Conservation (phyloP, 2,329 filamentous ascomycete genomes). For the Bipolaris zeicola region DNA sequence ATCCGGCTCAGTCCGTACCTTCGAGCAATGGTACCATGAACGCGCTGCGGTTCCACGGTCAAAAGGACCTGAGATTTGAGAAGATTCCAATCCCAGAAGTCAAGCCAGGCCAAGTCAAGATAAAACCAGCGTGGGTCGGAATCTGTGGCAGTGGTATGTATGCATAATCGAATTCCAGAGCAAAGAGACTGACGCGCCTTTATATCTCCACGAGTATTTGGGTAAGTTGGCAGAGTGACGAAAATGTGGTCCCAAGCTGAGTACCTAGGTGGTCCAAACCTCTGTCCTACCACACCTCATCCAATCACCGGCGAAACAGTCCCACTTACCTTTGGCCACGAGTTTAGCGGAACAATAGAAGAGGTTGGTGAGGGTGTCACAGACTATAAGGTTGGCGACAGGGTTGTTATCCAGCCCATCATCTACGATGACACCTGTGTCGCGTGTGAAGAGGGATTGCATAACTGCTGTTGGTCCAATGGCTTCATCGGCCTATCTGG, state of each 20-base stretch:
- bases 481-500: slow-evolving; percentile 60
- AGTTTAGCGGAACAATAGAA: slow-evolving; percentile 59
- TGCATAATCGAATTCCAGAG: too few relatives aligned
- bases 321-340: slow-evolving; percentile 60
- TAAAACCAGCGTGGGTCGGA: slow-evolving; percentile 50
- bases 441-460: slow-evolving; percentile 57
- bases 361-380: slow-evolving; percentile 58
- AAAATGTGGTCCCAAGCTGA: slow-evolving; percentile 5
- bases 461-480: slow-evolving; percentile 62
- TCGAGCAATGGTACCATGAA: slow-evolving; percentile 47
- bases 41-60: slow-evolving; percentile 54
- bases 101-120: slow-evolving; percentile 51
- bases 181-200: slow-evolving; percentile 7
- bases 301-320: slow-evolving; percentile 59
- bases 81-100: slow-evolving; percentile 50
- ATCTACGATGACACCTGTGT: slow-evolving; percentile 61
- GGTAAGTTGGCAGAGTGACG: slow-evolving; percentile 13
- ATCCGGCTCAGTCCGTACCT: slow-evolving; percentile 23
- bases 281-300: slow-evolving; percentile 60
- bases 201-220: slow-evolving; percentile 56
- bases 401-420: slow-evolving; percentile 59
- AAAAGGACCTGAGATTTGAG: slow-evolving; percentile 52
- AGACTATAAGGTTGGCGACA: slow-evolving; percentile 56
- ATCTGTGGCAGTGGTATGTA: slow-evolving; percentile 50
- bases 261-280: slow-evolving; percentile 50